phyloP scores from a whole-genome alignment of 2,329 filamentous ascomycete genomes.

The Ophiostoma fasciatum region DNA sequence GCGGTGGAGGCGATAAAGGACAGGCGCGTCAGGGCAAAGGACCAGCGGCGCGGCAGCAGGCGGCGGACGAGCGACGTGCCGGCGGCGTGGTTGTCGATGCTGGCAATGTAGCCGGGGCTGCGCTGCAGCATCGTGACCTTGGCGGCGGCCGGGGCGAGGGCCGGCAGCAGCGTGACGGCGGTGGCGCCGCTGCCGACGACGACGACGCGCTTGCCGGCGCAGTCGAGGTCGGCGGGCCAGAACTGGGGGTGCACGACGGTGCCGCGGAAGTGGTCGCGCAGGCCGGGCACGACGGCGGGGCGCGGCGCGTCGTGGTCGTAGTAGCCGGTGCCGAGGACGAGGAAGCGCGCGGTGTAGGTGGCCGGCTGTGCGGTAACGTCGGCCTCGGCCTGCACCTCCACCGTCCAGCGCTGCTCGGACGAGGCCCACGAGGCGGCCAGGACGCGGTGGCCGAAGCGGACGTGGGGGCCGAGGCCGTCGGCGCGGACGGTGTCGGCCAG shows the following conservation, averaged over 20 bases:
- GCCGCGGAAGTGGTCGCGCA: slow-evolving; percentile 39
- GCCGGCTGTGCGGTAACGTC: too few relatives aligned
- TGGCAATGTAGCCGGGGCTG: slow-evolving; percentile 54
- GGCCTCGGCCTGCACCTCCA: slow-evolving; percentile 36
- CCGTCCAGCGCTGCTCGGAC: slow-evolving; percentile 38
- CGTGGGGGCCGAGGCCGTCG: slow-evolving; percentile 36
- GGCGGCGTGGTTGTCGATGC: slow-evolving; percentile 28
- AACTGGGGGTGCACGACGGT: slow-evolving; percentile 47
- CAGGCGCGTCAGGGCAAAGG: slow-evolving; percentile 35
- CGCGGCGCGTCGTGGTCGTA: slow-evolving; percentile 54
- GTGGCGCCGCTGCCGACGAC: slow-evolving; percentile 68
- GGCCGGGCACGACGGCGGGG: slow-evolving; percentile 43
- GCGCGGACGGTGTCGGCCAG: too few relatives aligned
- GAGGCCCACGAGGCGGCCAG: slow-evolving; percentile 35
- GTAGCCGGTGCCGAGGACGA: slow-evolving; percentile 48
- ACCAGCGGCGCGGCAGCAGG: slow-evolving; percentile 28
- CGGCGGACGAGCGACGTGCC: slow-evolving; percentile 34
- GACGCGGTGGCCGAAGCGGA: slow-evolving; percentile 35
- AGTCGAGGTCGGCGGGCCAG: slow-evolving; percentile 41
- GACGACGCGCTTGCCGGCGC: slow-evolving; percentile 50
- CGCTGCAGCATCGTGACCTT: slow-evolving; percentile 69
- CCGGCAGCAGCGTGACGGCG: slow-evolving; percentile 59
- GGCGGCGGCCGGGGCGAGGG: slow-evolving; percentile 45
- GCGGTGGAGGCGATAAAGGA: slow-evolving; percentile 28
- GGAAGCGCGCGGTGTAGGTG: too few relatives aligned